Evolutionary conservation across 1,139 yeast species (phyloP).

Genomic region (Zhuliangozyma parablackwelliae): DNA sequence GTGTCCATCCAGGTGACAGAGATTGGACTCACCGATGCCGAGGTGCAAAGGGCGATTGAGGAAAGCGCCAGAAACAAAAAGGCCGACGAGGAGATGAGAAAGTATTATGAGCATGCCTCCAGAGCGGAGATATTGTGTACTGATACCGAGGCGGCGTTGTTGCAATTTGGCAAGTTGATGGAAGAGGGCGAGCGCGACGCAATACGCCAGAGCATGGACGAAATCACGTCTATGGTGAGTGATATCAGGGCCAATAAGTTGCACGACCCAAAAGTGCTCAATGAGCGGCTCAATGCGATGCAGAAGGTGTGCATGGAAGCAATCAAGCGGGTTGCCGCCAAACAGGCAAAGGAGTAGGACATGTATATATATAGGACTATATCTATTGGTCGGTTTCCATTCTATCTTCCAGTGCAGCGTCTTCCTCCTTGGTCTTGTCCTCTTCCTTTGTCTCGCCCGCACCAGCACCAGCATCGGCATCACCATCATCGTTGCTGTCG

Average conservation of each 20-base stretch:
- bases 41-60: conserved; percentile 51
- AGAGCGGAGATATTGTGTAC: conserved; percentile 53
- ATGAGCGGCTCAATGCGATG: conserved; percentile 43
- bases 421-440: conserved; percentile 13
- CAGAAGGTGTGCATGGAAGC: conserved; percentile 49
- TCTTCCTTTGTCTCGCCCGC: conserved; percentile 1
- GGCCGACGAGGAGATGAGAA: conserved; percentile 39
- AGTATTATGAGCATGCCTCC: conserved; percentile 44
- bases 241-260: conserved; percentile 37
- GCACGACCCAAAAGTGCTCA: conserved; percentile 35
- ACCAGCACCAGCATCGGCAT: conserved; percentile 18
- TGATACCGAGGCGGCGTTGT: conserved; percentile 51
- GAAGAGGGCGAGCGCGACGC: conserved; percentile 31
- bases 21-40: conserved; percentile 63
- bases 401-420: conserved; percentile 19
- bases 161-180: conserved; percentile 41
- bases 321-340: conserved; percentile 49
- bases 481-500: conserved; percentile 22
- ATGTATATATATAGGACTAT: conserved; percentile 2
- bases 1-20: conserved; percentile 67
- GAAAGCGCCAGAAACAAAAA: conserved; percentile 44
- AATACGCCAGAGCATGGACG: conserved; percentile 24
- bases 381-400: conserved; percentile 53
- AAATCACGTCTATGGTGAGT: conserved; percentile 39
- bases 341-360: conserved; percentile 24